These are phyloP conservation scores for Gonapodya prolifera DNA, from an alignment of 192 early-diverging fungal species.

Conservation along the genomic window DNA sequence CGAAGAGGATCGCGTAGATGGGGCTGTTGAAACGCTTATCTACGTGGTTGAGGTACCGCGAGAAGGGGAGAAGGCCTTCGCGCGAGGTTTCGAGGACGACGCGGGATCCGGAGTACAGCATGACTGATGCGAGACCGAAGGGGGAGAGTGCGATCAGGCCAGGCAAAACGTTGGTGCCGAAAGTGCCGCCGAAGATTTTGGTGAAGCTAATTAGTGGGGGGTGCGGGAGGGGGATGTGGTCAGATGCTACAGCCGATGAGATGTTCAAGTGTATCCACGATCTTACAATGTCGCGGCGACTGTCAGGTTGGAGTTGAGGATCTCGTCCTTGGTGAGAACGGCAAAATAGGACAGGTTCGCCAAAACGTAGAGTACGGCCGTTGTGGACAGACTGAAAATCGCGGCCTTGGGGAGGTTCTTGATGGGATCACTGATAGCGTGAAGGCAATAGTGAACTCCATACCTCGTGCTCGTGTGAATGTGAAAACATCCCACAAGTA, in stretches of 20 bases:
- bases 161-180: constrained; percentile 36
- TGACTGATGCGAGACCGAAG: constrained; percentile 31
- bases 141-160: constrained; percentile 36
- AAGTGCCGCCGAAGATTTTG: constrained; percentile 33
- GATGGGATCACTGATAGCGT: constrained; percentile 39
- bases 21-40: constrained; percentile 12
- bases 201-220: too few species aligned
- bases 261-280: background rate
- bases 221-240: too few species aligned
- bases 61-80: constrained; percentile 36
- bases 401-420: constrained; percentile 68
- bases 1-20: background rate
- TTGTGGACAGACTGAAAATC: constrained; percentile 57
- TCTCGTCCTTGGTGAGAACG: constrained; percentile 54
- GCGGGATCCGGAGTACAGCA: constrained; percentile 35
- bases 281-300: constrained; percentile 38
- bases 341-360: constrained; percentile 73
- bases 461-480: background rate
- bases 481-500: background rate
- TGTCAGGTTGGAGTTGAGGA: constrained; percentile 47
- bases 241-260: background rate
- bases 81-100: constrained; percentile 36
- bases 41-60: constrained; percentile 22
- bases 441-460: too few species aligned
- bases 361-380: constrained; percentile 60